These are phyloP conservation scores for Amesomyces nigricolor DNA, from an alignment of 2,329 filamentous ascomycete genomes.

Conservation along the genomic window DNA sequence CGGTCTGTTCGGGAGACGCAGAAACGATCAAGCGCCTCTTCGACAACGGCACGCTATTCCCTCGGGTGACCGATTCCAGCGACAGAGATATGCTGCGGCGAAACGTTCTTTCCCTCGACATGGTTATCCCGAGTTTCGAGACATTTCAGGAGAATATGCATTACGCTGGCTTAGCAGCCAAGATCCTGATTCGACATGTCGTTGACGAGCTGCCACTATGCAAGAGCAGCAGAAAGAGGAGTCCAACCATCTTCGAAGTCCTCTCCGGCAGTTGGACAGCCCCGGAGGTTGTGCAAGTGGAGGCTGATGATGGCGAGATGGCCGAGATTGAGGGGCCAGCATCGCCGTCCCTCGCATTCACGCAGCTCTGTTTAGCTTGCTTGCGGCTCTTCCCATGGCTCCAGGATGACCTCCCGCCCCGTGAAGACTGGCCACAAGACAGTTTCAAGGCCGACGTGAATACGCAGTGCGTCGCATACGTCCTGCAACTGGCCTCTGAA, in stretches of 20 bases:
- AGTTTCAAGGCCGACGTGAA: conserved; percentile 12
- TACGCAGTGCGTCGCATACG: conserved; percentile 8
- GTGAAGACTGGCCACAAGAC: conserved; percentile 13
- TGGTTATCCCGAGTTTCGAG: conserved; percentile 20
- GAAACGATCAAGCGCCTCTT: conserved; percentile 13
- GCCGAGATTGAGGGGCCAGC: conserved; percentile 8
- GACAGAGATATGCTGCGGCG: conserved; percentile 10
- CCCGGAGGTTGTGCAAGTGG: conserved; percentile 9
- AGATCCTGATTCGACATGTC: conserved; percentile 15
- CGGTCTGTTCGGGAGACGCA: conserved; percentile 7
- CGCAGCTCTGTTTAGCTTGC: conserved; percentile 13
- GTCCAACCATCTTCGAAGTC: conserved; percentile 12
- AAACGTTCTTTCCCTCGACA: conserved; percentile 14
- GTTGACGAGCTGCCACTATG: conserved; percentile 11
- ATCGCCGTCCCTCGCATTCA: conserved; percentile 12
- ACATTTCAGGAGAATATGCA: conserved; percentile 22
- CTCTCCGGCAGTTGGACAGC: conserved; percentile 13
- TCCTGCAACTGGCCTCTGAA: conserved; percentile 9
- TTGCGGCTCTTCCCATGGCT: conserved; percentile 14
- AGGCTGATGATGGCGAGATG: conserved; percentile 7
- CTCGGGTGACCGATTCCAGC: conserved; percentile 4
- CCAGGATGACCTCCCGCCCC: conserved; percentile 6
- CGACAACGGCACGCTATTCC: conserved; percentile 14
- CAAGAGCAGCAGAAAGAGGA: conserved; percentile 15
- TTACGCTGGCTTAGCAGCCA: conserved; percentile 15